Base-by-base conservation (phyloP, 2,329 filamentous ascomycete species). In the Trichoderma guizhouense region DNA sequence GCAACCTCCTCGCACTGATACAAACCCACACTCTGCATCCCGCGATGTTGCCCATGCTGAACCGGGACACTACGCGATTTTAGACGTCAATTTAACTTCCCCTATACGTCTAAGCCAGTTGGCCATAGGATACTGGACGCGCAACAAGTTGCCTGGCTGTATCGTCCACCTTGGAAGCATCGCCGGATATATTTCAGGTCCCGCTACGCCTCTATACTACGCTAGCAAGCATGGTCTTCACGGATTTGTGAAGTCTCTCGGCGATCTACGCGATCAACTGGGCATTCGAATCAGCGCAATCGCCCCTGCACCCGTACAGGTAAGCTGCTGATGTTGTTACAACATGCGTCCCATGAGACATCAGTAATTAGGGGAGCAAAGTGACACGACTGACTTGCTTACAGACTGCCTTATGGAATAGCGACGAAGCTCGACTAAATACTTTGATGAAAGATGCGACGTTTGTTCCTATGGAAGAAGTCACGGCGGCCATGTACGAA, bases 61-160 rank as follows among this genome's bases (percentile, higher is more conserved):
- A 30, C 76, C 77, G 1, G 80, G 80, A 3, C 77, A 77, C 60
- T 83, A 83, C 65, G 76, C 76, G n/a, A 75, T 79, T 15, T 65
- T 83, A 7, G 79, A 80, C 68, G 77, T 83, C 58, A 83, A 83
- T 72, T 74, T 83, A 28, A 74, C 77, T 7, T 75, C 79, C 26
- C 82, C 82, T 2, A 80, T 82, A 53, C 78, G 81, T 28, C 73
- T 82, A 39, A 79, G 77, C 58, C 81, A 83, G 76, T 73, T 83
- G 14, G 82, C 80, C 47, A 78, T 83, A 32, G 76, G 77, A 7
- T 73, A 82, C 72, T 83, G 82, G 81, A 81, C 79, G 11, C 75
- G 75, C 72, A 75, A 72, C 47, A 76, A 76, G 66, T 21, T 73
- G 15, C 72, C 74, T 4, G 81, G 80, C 1, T 77, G 75, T 47